Evolutionary conservation across 305 asterid genomes (phyloP).

Genomic region (Rubia peregrina): DNA sequence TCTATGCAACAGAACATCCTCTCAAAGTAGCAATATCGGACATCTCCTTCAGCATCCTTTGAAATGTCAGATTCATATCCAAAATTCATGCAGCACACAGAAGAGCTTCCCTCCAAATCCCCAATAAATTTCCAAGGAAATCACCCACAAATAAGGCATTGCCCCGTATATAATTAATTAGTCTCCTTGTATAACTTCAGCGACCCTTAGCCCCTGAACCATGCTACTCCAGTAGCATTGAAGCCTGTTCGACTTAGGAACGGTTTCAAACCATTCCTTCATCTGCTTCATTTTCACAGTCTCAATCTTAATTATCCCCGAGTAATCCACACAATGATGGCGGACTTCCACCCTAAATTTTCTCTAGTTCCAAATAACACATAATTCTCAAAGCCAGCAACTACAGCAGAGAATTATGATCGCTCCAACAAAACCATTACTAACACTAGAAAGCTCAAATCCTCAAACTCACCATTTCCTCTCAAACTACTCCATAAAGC

Average conservation of each 20-base stretch:
- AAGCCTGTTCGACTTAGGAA: background rate
- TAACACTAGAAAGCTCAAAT: background rate
- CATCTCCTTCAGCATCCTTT: background rate
- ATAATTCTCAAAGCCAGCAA: background rate
- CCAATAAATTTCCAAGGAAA: background rate
- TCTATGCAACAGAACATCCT: constrained; percentile 7
- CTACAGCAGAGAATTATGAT: background rate
- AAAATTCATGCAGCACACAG: background rate
- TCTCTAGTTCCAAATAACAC: background rate
- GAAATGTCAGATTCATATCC: background rate
- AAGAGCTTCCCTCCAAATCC: constrained; percentile 4
- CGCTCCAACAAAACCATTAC: background rate
- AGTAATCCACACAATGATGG: background rate
- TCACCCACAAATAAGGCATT: background rate
- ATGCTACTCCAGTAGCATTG: too few relatives aligned
- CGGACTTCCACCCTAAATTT: background rate
- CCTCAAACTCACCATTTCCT: background rate
- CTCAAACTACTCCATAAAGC: background rate
- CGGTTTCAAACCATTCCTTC: background rate
- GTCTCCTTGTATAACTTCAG: background rate
- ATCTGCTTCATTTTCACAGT: background rate
- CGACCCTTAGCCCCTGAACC: background rate
- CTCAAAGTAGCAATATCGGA: background rate
- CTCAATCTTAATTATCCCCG: background rate
- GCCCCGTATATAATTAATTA: background rate